Conservation (phyloP, 2,329 filamentous ascomycete species). For the Hysterium pulicare region DNA sequence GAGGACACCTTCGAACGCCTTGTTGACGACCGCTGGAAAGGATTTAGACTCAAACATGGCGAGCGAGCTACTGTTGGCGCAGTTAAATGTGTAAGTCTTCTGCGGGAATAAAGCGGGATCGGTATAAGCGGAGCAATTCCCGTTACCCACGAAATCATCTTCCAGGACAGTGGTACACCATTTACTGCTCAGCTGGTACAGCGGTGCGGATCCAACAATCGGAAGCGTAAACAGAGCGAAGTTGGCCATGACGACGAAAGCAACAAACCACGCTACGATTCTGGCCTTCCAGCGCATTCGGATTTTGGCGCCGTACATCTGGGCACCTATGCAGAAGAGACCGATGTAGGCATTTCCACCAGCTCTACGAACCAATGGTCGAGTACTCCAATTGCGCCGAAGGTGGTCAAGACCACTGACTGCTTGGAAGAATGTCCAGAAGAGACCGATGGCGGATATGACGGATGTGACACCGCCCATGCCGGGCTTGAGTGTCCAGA, state of each 20-base stretch:
- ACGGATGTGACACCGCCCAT: background rate
- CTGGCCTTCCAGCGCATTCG: background rate
- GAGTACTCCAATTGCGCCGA: background rate
- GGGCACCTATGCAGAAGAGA: background rate
- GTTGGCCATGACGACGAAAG: background rate
- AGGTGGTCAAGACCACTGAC: background rate
- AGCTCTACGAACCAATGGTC: background rate
- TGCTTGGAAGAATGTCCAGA: slow-evolving; percentile 1
- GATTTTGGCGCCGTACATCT: background rate
- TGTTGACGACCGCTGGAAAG: background rate
- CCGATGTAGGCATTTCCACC: background rate
- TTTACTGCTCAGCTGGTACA: background rate
- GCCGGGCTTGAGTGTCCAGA: background rate
- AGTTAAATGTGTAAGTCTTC: too few relatives aligned
- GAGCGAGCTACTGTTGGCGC: background rate
- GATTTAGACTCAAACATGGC: background rate
- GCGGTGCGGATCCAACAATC: background rate
- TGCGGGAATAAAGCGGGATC: too few relatives aligned
- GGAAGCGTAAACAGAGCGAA: background rate
- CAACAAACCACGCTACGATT: background rate
- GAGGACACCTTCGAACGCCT: background rate
- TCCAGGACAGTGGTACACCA: background rate
- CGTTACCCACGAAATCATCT: background rate
- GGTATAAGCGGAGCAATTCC: background rate
- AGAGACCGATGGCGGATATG: background rate